These are phyloP conservation scores for Helotiales sp. DNA, from an alignment of 2,329 filamentous ascomycete species.

Conservation along the genomic window DNA sequence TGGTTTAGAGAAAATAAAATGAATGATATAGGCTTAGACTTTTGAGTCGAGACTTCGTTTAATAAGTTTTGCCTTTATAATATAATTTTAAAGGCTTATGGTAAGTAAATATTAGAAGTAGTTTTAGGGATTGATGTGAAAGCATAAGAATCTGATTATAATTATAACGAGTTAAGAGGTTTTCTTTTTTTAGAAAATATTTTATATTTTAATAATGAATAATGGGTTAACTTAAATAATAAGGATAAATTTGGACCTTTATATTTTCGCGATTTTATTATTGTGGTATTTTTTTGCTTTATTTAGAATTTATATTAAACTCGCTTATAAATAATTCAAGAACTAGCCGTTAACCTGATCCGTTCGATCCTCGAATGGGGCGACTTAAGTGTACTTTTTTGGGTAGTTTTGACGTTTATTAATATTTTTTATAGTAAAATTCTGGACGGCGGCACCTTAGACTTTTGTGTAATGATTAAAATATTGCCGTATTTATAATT, in stretches of 20 bases:
- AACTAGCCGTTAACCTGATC: neutral
- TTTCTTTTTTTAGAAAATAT: conserved; percentile 24
- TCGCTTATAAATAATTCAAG: conserved; percentile 42
- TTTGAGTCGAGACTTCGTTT: conserved; percentile 26
- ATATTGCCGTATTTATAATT: neutral
- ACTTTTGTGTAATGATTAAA: neutral
- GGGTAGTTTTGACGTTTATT: neutral
- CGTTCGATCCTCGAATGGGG: neutral
- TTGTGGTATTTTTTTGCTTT: conserved; percentile 20
- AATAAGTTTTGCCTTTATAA: conserved; percentile 24
- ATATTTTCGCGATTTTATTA: conserved; percentile 26
- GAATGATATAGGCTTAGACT: conserved; percentile 19
- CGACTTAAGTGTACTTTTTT: neutral
- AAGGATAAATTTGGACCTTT: conserved; percentile 22
- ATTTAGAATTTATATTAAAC: conserved; percentile 42
- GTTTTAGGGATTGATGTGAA: conserved; percentile 25
- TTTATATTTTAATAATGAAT: conserved; percentile 29
- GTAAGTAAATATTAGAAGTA: conserved; percentile 27
- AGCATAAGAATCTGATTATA: conserved; percentile 26
- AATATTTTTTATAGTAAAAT: neutral
- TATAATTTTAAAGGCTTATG: conserved; percentile 27
- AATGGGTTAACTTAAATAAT: conserved; percentile 18
- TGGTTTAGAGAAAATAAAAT: conserved; percentile 30
- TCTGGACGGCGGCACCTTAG: neutral
- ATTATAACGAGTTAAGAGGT: conserved; percentile 27